These are phyloP conservation scores for Chlamydomonas incerta DNA, from an alignment of 139 green algal genomes.

Conservation along the genomic window DNA sequence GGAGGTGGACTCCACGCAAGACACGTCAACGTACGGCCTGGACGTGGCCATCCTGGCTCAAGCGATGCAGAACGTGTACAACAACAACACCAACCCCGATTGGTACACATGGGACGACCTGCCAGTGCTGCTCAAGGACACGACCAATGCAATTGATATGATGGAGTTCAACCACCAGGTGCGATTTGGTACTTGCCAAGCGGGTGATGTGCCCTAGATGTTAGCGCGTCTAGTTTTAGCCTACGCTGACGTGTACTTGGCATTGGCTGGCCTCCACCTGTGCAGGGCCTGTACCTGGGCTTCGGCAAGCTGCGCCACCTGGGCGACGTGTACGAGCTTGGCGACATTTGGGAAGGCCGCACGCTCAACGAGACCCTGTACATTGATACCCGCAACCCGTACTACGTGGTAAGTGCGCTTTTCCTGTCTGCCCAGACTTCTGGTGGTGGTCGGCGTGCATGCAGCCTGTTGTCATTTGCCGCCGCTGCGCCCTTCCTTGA, in stretches of 20 bases:
- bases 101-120: slow-evolving; percentile 31
- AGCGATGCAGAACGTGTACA: slow-evolving; percentile 41
- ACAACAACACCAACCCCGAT: slow-evolving; percentile 30
- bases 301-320: slow-evolving; percentile 55
- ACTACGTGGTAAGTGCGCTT: slow-evolving; percentile 9
- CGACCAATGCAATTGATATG: background rate
- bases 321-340: slow-evolving; percentile 42
- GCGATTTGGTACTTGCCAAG: too few relatives aligned
- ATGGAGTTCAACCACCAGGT: slow-evolving; percentile 35
- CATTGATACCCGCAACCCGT: slow-evolving; percentile 34
- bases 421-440: too few relatives aligned
- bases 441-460: too few relatives aligned
- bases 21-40: background rate
- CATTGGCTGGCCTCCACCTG: background rate
- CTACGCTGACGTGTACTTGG: too few relatives aligned
- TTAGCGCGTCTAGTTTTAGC: too few relatives aligned
- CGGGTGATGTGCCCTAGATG: too few relatives aligned
- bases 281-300: slow-evolving; percentile 59
- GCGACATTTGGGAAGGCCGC: slow-evolving; percentile 35
- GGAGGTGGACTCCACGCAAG: slow-evolving; percentile 38
- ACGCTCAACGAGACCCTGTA: slow-evolving; percentile 38
- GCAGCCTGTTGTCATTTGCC: too few relatives aligned
- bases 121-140: slow-evolving; percentile 16
- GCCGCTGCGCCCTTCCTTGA: too few relatives aligned
- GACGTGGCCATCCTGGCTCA: slow-evolving; percentile 12